Base-by-base conservation (phyloP, 345 rosid genomes). In the Gossypium australe region DNA sequence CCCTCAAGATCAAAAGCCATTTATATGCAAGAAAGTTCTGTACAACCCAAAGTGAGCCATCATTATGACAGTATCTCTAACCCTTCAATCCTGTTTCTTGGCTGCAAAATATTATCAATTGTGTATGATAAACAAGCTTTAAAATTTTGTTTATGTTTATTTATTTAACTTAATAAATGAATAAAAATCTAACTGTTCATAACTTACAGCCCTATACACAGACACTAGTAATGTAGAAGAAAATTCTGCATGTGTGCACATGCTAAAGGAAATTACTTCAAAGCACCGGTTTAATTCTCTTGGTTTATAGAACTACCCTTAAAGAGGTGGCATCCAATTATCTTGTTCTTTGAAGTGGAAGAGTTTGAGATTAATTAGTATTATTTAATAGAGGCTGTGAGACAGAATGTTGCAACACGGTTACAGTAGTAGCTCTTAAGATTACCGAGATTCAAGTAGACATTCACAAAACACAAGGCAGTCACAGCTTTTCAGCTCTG, bases 381-480 rank as follows among this genome's bases (percentile, higher is more conserved):
- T 27, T 61, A 61, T 13, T 27, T 1, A 71, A 71, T 18, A 71
- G 24, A 56, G 16, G 45, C 58, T 76, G 77, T 49, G 34, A 55
- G 79, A 70, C 79, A 79, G 82, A 64, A 76, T 24, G 70, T 11
- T 41, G 38, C 22, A 43, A 47, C 63, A 61, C 38, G 70, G 60
- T 62, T 70, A 75, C 74, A 69, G 60, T 67, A 53, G 66, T 17
- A 11, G 17, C 38, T 58, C 71, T 59, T 27, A 43, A 64, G 69
- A 53, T 59, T 71, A 72, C 55, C 76, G 52, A 67, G 64, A 77
- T 53, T 55, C 62, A 53, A 52, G 63, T 16, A 60, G 77, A 74
- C 78, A 71, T 22, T 77, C 84, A 77, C 82, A 74, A 78, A 86
- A 81, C 87, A 86, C 89, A 75, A 77, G 84, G 57, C 71, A 80